Evolutionary conservation across 345 rosid species (phyloP), one percentile per base, ranked within the genome.

Genomic region (Pistacia integerrima): DNA sequence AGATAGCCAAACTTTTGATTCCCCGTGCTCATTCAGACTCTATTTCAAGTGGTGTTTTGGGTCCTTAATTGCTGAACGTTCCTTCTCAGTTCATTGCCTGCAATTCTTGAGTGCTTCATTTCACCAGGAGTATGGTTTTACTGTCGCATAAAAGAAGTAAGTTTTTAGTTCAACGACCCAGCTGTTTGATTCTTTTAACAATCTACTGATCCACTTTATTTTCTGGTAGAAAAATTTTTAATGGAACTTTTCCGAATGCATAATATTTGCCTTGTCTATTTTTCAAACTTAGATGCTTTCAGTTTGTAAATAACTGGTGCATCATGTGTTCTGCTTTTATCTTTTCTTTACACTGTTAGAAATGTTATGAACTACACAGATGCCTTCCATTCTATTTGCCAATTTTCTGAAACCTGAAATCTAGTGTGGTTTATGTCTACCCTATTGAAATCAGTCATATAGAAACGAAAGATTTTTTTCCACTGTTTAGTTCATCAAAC

Each of bases 141-240:
- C 70, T 20, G 51, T 22, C 4, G 33, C 74, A 56, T 64, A 61
- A 70, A 77, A 67, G 74, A 58, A 71, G 86, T 84, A 81, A 80
- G 84, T 74, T 76, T 71, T 68, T 51, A 51, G 44, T 54, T 65
- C 22, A 64, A 52, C 10, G 56, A 44, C 18, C 11, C 35, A 48
- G 16, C 11, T 62, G 30, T 56, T 22, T 25, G n/a, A 2, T 65
- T 67, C 62, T 64, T 44, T 14, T 36, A 30, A 8, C 33, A 30
- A 28, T 28, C 35, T 49, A 7, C 17, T 35, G 16, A 20, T 54
- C 25, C 41, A 20, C 5, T 3, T 67, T 3, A 10, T 67, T 18
- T 56, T n/a, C 64, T 16, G 25, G 8, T 63, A 22, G 18, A 46
- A n/a, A n/a, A 60, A 20, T 20, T 18, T 9, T 69, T 3, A 3